These are phyloP conservation scores for barrel medic (Medicago truncatula) DNA, from an alignment of 306 rosid genomes.

Conservation along the genomic window MtrunA17r5.0-ANR NC_053048.1:54828501-54829000, in stretches of 20 bases:
- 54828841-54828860: neutral
- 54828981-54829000: too few relatives aligned
- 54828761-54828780: conserved; percentile 96
- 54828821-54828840: conserved; percentile 78
- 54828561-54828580: too few relatives aligned
- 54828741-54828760: conserved; percentile 94
- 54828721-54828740: conserved; percentile 91
- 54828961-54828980: too few relatives aligned
- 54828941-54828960: too few relatives aligned
- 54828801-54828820: conserved; percentile 92
- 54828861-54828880: neutral
- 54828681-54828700: conserved; percentile 74
- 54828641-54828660: conserved; percentile 87
- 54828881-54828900: neutral
- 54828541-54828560: too few relatives aligned
- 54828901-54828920: too few relatives aligned
- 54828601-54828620: conserved; percentile 97
- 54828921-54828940: too few relatives aligned
- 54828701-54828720: conserved; percentile 75
- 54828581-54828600: too few relatives aligned
- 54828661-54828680: conserved; percentile 79
- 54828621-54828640: conserved; percentile 87
- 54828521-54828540: too few relatives aligned
- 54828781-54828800: conserved; percentile 92
- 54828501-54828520: neutral